Conservation (phyloP, 2,329 filamentous ascomycete genomes). For the Sporothrix luriei region DNA sequence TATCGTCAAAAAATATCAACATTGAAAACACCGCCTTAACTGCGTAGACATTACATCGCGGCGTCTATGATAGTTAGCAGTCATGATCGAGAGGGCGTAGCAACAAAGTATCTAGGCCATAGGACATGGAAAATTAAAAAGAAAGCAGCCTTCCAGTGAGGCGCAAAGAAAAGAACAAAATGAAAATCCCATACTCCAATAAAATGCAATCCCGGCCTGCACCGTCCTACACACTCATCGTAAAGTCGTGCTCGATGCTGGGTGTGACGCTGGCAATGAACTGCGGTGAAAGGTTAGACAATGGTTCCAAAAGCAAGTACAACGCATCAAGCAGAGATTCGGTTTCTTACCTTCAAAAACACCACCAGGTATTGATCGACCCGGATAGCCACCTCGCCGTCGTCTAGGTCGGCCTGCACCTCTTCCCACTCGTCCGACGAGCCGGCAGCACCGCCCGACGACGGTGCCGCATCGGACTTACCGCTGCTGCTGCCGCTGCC, state of each 20-base stretch:
- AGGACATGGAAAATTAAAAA: neutral
- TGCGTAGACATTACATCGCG: too few relatives aligned
- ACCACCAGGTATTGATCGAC: constrained; percentile 90
- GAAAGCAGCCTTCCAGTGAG: neutral
- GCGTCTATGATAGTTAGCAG: too few relatives aligned
- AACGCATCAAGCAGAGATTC: neutral
- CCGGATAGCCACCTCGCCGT: constrained; percentile 74
- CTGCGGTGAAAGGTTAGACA: constrained; percentile 8
- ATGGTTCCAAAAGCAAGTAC: neutral
- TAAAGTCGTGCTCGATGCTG: constrained; percentile 33
- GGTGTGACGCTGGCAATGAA: constrained; percentile 34
- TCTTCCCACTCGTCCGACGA: constrained; percentile 67
- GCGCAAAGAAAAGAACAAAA: neutral
- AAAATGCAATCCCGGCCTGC: neutral
- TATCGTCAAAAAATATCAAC: too few relatives aligned
- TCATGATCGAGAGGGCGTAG: too few relatives aligned
- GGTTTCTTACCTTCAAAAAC: constrained; percentile 70
- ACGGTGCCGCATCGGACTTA: constrained; percentile 34
- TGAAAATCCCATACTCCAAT: neutral
- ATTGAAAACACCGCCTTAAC: too few relatives aligned
- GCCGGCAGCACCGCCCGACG: constrained; percentile 54
- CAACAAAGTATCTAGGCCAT: too few relatives aligned
- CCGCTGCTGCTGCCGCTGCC: neutral
- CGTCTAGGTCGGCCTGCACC: constrained; percentile 64
- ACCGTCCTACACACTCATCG: constrained; percentile 31